Evolutionary conservation across 2,329 filamentous ascomycete species (phyloP), one percentile per base, ranked within the genome.

Genomic region (Xylariales sp.): DNA sequence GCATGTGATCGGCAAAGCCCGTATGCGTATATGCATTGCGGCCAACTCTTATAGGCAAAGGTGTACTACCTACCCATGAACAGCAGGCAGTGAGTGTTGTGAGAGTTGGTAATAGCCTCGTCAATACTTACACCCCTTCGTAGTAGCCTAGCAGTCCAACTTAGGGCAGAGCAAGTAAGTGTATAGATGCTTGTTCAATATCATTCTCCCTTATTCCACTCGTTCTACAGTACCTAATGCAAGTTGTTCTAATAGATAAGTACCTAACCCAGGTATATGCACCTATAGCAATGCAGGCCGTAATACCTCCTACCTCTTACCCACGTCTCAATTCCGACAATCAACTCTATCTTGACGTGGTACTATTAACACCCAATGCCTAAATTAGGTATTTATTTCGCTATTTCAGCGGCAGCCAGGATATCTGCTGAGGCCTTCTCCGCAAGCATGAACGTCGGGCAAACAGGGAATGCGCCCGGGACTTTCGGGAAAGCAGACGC

Each of bases 401-500:
- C 34, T 30, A 55, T 45, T 49, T 52, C 18, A 5, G 65, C 23
- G 10, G 71, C 72, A 28, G 54, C 65, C 14, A 76, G 60, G 30
- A 89, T 88, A 23, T 83, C 83, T 76, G 87, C 87, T 5, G 86
- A 84, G 3, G 87, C 87, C 80, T 89, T 89, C 80, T 89, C 87
- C n/a, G 81, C 81, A 16, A 87, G 78, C 81, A 89, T 86, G 72
- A 86, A 87, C 0, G 83, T 84, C 2, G 86, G 81, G 5, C 84
- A 74, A 0, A 81, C 80, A 52, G 87, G 39, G 81, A 83, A 55
- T 28, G 74, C 74, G n/a, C 86, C 87, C 1, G 78, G 78, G 7
- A 77, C 85, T 55, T 79, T 81, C 0, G 86, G 85, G 68, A 86
- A 89, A 1, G 83, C 80, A 45, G 81, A 84, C 4, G 85, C 87